A percentile compares a stretch with the other conserved stretches of the same genome.
phyloP scores from a whole-genome alignment of 768 basidiomycete species.

The Termitomyces eurrhizus region DNA sequence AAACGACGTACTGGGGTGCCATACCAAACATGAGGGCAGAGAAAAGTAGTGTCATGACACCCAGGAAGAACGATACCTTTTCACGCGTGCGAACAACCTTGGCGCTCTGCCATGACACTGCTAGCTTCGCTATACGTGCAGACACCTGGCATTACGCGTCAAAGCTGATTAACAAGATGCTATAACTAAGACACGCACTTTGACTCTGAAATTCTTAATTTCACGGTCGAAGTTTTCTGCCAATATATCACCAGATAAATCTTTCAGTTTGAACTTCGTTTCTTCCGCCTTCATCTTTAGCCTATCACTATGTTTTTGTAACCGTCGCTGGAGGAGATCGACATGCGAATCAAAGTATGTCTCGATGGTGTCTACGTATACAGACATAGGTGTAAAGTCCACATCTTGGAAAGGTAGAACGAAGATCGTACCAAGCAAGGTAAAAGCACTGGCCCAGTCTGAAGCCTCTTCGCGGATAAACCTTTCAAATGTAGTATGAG shows the following conservation, averaged over 20 bases:
- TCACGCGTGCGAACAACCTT: constrained; percentile 81
- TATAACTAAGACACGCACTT: constrained; percentile 46
- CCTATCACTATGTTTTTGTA: constrained; percentile 83
- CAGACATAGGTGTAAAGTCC: constrained; percentile 17
- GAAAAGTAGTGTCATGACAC: constrained; percentile 85
- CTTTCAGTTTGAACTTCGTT: constrained; percentile 62
- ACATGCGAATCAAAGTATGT: constrained; percentile 93
- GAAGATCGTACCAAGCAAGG: constrained; percentile 64
- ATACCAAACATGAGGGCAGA: constrained; percentile 87
- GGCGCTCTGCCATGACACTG: constrained; percentile 88
- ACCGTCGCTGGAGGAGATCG: constrained; percentile 75
- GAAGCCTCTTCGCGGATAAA: constrained; percentile 71
- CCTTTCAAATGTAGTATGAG: constrained; percentile 52
- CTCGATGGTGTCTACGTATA: constrained; percentile 91
- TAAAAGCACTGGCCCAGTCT: constrained; percentile 80
- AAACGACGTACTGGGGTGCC: constrained; percentile 68
- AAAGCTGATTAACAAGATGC: neutral
- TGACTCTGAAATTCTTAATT: constrained; percentile 80
- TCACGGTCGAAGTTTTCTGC: constrained; percentile 83
- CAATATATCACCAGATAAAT: constrained; percentile 58
- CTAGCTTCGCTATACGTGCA: constrained; percentile 70
- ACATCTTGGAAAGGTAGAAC: constrained; percentile 18
- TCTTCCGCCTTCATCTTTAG: constrained; percentile 82
- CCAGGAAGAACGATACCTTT: constrained; percentile 88
- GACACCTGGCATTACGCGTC: constrained; percentile 53